Base-by-base conservation (phyloP, 2,329 filamentous ascomycete species). In the Sporothrix sp. region DNA sequence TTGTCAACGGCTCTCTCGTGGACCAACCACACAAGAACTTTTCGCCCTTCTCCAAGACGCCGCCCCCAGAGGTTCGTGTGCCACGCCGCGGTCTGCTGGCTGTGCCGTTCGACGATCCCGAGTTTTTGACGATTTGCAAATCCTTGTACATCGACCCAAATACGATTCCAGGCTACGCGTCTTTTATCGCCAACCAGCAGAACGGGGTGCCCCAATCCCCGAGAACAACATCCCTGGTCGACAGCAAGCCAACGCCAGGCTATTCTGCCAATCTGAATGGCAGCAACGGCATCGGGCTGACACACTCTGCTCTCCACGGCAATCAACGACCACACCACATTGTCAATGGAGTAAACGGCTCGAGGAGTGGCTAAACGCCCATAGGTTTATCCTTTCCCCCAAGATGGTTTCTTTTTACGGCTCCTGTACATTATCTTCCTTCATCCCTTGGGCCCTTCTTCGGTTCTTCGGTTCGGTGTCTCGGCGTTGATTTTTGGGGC, bases 91-190 rank as follows among this genome's bases (percentile, higher is more conserved):
- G 78, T 5, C 58, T 82, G 11, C 62, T 72, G 3, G 71, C 73
- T 18, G 75, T 81, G 2, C 66, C 68, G 11, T 71, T 75, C 7
- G 69, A 75, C 39, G 79, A 82, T 46, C 73, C 78, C 3, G 77
- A 81, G 27, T 82, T 80, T 56, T 65, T 65, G 23, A 69, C 69
- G 28, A 63, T 81, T 16, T 80, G 75, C 59, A 64, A 71, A 48
- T 74, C 80, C 53, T 78, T 82, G 61, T 75, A 75, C n/a, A 67
- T 81, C 6, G 66, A 68, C 11, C 71, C 82, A 2, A 7, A 30
- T 8, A 21, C 36, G 2, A 49, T 63, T 68, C 81, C 45, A 50
- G 80, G 52, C 66, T 67, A 27, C 69, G 68, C n/a, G 63, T 66
- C 32, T 64, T 73, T 70, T 32, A 28, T 37, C 50, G 67, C 71